These are phyloP conservation scores for Xerocomellus dryophilus DNA, from an alignment of 768 basidiomycete genomes.

Conservation along the genomic window DNA sequence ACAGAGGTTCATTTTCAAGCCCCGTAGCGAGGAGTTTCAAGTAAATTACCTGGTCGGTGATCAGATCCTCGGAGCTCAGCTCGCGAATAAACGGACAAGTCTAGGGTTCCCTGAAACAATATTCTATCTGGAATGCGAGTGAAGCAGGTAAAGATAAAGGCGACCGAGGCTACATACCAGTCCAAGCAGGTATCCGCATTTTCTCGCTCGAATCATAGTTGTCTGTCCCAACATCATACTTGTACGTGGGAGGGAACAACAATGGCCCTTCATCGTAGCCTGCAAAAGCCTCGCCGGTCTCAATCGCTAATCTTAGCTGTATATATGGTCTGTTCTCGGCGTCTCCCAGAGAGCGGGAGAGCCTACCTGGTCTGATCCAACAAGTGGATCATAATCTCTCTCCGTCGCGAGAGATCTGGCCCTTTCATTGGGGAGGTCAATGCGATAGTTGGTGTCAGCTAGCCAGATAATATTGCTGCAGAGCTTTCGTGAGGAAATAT, in stretches of 20 bases:
- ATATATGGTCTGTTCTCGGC: background rate
- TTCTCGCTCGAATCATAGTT: conserved; percentile 95
- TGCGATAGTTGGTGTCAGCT: conserved; percentile 94
- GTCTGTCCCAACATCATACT: conserved; percentile 80
- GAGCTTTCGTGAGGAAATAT: conserved; percentile 3
- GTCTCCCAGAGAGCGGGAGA: background rate
- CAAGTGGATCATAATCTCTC: conserved; percentile 68
- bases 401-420: conserved; percentile 64
- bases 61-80: conserved; percentile 90
- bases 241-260: conserved; percentile 93
- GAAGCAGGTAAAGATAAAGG: background rate
- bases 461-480: conserved; percentile 88
- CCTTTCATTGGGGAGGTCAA: conserved; percentile 79
- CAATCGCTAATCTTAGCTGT: conserved; percentile 73
- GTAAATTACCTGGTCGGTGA: conserved; percentile 77
- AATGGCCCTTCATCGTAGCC: conserved; percentile 89
- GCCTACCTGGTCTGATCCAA: conserved; percentile 83
- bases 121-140: conserved; percentile 72
- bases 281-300: conserved; percentile 66
- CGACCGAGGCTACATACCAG: conserved; percentile 52
- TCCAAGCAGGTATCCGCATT: conserved; percentile 95
- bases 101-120: conserved; percentile 76
- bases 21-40: background rate
- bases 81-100: conserved; percentile 75
- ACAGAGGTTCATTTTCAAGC: background rate